Percentiles rank a stretch among this genome's conserved stretches.
Evolutionary conservation across 495 filamentous ascomycete species (phyloP).

Genomic region (Paragyromitra xinjiangensis): DNA sequence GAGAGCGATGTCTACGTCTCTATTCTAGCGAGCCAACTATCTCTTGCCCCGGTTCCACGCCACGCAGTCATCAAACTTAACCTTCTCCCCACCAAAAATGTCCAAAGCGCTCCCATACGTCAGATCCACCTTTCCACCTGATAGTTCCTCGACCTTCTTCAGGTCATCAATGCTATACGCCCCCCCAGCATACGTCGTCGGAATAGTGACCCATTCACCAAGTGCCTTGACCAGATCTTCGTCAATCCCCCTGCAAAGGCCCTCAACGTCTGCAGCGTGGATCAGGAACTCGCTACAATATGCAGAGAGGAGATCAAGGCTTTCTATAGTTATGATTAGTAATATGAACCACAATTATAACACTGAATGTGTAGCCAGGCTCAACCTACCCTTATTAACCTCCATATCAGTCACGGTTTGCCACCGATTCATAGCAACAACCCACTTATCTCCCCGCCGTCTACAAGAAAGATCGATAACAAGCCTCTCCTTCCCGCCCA

Average conservation of each 20-base stretch:
- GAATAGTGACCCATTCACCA: constrained; percentile 85
- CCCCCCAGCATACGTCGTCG: constrained; percentile 95
- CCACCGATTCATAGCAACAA: constrained; percentile 98
- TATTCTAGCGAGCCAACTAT: constrained; percentile 15
- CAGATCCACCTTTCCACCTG: constrained; percentile 83
- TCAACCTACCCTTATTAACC: constrained; percentile 74
- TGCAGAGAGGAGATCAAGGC: constrained; percentile 79
- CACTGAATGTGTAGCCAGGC: not conserved
- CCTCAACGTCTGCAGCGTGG: constrained; percentile 98
- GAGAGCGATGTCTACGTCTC: not conserved
- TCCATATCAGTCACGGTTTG: constrained; percentile 97
- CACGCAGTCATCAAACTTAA: constrained; percentile 87
- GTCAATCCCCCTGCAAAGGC: constrained; percentile 88
- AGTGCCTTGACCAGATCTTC: constrained; percentile 79
- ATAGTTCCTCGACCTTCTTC: constrained; percentile 67
- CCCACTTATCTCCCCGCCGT: constrained; percentile 75
- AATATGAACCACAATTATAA: constrained; percentile 9
- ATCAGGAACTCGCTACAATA: constrained; percentile 96
- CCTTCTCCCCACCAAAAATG: constrained; percentile 87
- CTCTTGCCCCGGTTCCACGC: constrained; percentile 72
- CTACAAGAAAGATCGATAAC: constrained; percentile 96
- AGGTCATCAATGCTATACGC: constrained; percentile 66
- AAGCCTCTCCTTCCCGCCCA: constrained; percentile 77
- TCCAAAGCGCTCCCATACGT: constrained; percentile 97
- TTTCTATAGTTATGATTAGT: constrained; percentile 64